Base-by-base conservation (phyloP, 106 monocot genomes). In the Dendrobium chrysotoxum region DNA sequence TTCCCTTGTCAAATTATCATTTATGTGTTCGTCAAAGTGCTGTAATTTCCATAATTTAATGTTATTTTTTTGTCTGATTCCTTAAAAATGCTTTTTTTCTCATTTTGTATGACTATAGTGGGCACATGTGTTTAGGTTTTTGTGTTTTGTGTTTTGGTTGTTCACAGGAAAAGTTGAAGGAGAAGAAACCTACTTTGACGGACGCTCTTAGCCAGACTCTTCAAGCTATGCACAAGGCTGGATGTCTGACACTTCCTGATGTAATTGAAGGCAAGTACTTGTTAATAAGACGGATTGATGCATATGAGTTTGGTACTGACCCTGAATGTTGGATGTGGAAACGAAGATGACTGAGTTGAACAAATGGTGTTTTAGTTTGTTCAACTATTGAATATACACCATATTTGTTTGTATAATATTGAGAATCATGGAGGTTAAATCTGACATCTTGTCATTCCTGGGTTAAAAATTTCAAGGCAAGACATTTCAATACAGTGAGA, bases 121-220 rank as follows among this genome's bases (percentile, higher is more conserved):
- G 58, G 28, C 16, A 35, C 28, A 70, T 70, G 70, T 11, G 5
- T 35, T 70, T 70, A 70, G 9, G 5, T 70, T 8, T 70, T 15
- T 70, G 9, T 70, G 12, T 9, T 58, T 38, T 64, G 10, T 79
- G 28, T 78, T 76, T 76, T 75, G 71, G n/a, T 77, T 65, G 21
- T 85, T 68, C 79, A 86, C 83, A 99, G 99, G 99, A 99, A 86
- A 99, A 99, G 53, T 74, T 99, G 73, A 99, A 99, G 84, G 99
- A 99, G 83, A 99, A 99, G 77, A 99, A 91, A 82, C 93, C 85
- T 45, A 78, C 78, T 80, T 18, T 88, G 79, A 61, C 80, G 3
- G 99, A 99, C 7, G 95, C 95, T 57, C 91, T 99, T 66, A 87
- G 76, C 78, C 95, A 91, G 72, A 90, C 99, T 18, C 95, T 99